Conservation (phyloP, 2,329 filamentous ascomycete genomes). For the Pyrenophora graminea region DNA sequence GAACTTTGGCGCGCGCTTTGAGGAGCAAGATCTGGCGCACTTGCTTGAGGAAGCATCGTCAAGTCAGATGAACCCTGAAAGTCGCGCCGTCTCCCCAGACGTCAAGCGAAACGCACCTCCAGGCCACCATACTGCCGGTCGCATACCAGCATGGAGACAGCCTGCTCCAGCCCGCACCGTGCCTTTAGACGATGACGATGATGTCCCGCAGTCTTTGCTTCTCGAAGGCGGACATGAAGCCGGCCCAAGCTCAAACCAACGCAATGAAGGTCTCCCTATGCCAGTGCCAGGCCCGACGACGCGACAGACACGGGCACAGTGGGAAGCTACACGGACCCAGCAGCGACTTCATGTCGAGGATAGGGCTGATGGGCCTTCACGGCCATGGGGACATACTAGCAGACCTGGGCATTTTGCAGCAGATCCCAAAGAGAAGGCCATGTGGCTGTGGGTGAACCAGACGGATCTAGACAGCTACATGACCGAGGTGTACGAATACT, state of each 20-base stretch:
- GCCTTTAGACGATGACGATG: constrained; percentile 54
- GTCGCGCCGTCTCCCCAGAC: constrained; percentile 44
- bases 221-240: constrained; percentile 57
- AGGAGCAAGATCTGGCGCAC: constrained; percentile 62
- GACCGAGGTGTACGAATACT: constrained; percentile 84
- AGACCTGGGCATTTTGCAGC: constrained; percentile 40
- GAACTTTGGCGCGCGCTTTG: constrained; percentile 56
- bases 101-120: constrained; percentile 34
- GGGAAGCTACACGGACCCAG: constrained; percentile 55
- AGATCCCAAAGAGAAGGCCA: constrained; percentile 73
- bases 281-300: constrained; percentile 52
- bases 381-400: constrained; percentile 29
- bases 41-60: constrained; percentile 57
- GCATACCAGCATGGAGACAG: constrained; percentile 46
- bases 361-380: constrained; percentile 15
- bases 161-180: constrained; percentile 23
- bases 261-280: constrained; percentile 41
- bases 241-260: constrained; percentile 26
- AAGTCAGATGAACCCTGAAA: constrained; percentile 54
- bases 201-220: constrained; percentile 65
- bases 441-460: constrained; percentile 93
- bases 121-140: constrained; percentile 35
- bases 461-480: constrained; percentile 88
- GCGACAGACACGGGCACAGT: constrained; percentile 52
- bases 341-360: constrained; percentile 50